A percentile compares a stretch with the other conserved stretches of the same genome.
phyloP scores from a whole-genome alignment of 2,329 filamentous ascomycete genomes.

The Colletotrichum graminicola region DNA sequence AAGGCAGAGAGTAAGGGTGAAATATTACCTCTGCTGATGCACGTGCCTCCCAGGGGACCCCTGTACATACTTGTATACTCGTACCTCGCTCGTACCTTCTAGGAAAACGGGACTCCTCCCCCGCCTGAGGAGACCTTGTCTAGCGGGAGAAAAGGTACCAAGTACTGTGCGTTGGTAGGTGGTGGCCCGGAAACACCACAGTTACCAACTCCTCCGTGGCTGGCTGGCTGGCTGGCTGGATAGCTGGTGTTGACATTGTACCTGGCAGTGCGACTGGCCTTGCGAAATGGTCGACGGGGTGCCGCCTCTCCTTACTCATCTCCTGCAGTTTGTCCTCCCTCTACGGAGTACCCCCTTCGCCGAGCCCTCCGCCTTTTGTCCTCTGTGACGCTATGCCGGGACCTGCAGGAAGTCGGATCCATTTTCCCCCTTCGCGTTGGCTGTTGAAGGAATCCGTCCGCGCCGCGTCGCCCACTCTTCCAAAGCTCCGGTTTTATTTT shows the following conservation, averaged over 20 bases:
- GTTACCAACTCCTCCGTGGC: conserved; percentile 18
- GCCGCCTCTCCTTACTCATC: conserved; percentile 5
- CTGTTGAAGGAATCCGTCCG: conserved; percentile 39
- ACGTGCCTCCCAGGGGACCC: not conserved
- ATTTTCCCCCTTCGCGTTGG: conserved; percentile 32
- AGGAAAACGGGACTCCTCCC: conserved; percentile 28
- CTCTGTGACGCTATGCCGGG: conserved; percentile 38
- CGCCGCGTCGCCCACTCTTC: conserved; percentile 26
- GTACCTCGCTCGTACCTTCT: conserved; percentile 6
- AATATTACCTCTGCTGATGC: not conserved
- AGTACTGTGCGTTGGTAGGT: conserved; percentile 5
- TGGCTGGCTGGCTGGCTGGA: not conserved
- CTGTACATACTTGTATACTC: too few relatives aligned
- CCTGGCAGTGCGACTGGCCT: conserved; percentile 3
- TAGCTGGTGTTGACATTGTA: conserved; percentile 21
- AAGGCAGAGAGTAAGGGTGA: conserved; percentile 6
- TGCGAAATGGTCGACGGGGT: conserved; percentile 7
- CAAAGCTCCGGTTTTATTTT: conserved; percentile 34
- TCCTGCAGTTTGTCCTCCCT: not conserved
- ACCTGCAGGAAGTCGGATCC: conserved; percentile 39
- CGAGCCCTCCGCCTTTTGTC: conserved; percentile 31
- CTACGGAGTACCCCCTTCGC: conserved; percentile 20
- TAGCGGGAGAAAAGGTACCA: conserved; percentile 20
- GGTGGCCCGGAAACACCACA: conserved; percentile 5
- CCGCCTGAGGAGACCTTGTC: conserved; percentile 12